Percentiles rank a stretch among this genome's conserved stretches.
These are phyloP conservation scores for Exophiala aquamarina DNA, from an alignment of 2,329 filamentous ascomycete species.

Conservation along the genomic window DNA sequence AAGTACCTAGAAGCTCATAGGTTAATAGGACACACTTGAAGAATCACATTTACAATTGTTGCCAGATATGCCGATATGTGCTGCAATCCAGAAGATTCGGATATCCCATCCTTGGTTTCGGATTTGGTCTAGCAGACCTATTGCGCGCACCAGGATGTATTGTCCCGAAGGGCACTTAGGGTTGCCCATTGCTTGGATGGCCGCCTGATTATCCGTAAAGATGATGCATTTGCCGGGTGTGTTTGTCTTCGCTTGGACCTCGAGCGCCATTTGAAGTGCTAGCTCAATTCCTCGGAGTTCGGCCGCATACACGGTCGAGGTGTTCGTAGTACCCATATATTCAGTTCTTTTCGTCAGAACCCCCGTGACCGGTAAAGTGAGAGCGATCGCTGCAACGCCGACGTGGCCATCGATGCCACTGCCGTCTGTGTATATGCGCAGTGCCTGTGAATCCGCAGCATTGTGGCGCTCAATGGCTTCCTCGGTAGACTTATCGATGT, in stretches of 20 bases:
- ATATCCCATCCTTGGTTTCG: constrained; percentile 15
- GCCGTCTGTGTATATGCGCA: no score
- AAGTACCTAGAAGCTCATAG: constrained; percentile 5
- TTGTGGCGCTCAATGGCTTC: no score
- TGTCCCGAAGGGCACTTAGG: constrained; percentile 31
- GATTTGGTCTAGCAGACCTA: constrained; percentile 7
- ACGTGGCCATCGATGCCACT: no score
- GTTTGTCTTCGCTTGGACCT: constrained; percentile 18
- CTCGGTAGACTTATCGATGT: no score
- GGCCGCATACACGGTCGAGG: constrained; percentile 33
- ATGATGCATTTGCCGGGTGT: constrained; percentile 27
- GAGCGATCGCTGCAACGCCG: no score
- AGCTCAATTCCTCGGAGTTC: constrained; percentile 32
- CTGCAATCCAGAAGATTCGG: constrained; percentile 13
- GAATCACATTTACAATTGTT: constrained; percentile 4
- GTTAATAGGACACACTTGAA: constrained; percentile 4
- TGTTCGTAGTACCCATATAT: constrained; percentile 31
- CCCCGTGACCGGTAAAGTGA: no score
- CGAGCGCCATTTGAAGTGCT: constrained; percentile 20
- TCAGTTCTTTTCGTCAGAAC: constrained; percentile 16
- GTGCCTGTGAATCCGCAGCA: no score
- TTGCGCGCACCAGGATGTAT: constrained; percentile 27
- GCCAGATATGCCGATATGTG: constrained; percentile 8
- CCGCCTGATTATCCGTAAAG: constrained; percentile 35
- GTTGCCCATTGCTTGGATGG: constrained; percentile 32